Evolutionary conservation across 768 basidiomycete genomes (phyloP), one percentile per base, ranked within the genome.

Genomic region (Trametes coccinea): DNA sequence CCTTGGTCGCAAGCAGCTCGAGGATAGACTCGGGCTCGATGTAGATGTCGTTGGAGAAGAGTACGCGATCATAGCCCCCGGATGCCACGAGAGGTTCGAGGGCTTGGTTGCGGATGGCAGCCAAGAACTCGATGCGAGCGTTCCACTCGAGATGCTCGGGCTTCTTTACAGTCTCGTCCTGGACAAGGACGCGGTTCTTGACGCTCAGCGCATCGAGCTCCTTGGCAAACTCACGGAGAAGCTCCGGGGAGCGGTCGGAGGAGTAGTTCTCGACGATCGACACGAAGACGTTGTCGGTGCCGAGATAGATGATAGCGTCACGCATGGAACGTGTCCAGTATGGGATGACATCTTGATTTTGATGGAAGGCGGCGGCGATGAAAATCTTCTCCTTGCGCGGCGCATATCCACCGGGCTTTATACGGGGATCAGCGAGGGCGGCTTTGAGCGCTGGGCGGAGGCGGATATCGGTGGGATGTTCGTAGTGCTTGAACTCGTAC

Each of bases 41-140:
- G 56, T 65, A 76, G 7, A 80, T 66, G 65, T 81, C 80, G 59
- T 80, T 81, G 0, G 75, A 73, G 67, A 79, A 80, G 0, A 81
- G 43, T 8, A 80, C 73, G 53, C 70, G 70, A 62, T 78, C 76
- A 44, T 74, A 77, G 1, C 75, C 74, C 4, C 78, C 77, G 0
- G 41, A 50, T 50, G 70, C 60, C 9, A 76, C 65, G 29, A 81
- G 68, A 5, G 79, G 80, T 58, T 79, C 76, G 37, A 81, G 68
- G 4, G 68, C 80, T 34, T 71, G 73, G 63, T 81, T 80, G 34
- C 79, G 74, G n/a, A 75, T 70, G 2, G 71, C 71, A 8, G 77
- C 70, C 27, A 79, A 71, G 66, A 75, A 78, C 31, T 73, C 68
- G 62, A 79, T 77, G 37, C 76, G 75, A 37, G 71, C 65, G 29